A percentile compares a stretch with the other conserved stretches of the same genome.
Conservation (phyloP, 331 rosid species). For the Pyrus hybrid region DNA sequence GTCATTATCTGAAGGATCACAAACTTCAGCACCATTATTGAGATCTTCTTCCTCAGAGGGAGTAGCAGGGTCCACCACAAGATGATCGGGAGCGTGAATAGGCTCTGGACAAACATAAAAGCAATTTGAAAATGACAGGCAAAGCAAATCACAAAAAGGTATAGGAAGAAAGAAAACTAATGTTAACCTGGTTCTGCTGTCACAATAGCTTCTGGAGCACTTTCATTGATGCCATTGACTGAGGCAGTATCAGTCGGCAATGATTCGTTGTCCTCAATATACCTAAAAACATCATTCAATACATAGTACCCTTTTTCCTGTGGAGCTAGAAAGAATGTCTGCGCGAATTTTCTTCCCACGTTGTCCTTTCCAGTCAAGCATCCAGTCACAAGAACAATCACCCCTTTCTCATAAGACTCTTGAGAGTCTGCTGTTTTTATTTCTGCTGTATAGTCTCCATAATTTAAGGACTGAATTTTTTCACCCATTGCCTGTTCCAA, state of each 20-base stretch:
- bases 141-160: background rate
- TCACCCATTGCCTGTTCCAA: slow-evolving; percentile 77
- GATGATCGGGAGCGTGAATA: slow-evolving; percentile 41
- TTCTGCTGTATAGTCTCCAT: slow-evolving; percentile 82
- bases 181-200: slow-evolving; percentile 65
- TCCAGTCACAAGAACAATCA: slow-evolving; percentile 89
- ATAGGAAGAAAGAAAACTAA: slow-evolving; percentile 8
- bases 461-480: slow-evolving; percentile 67
- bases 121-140: slow-evolving; percentile 6
- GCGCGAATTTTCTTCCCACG: slow-evolving; percentile 72
- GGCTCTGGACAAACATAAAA: slow-evolving; percentile 44
- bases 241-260: slow-evolving; percentile 32
- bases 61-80: slow-evolving; percentile 38
- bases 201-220: slow-evolving; percentile 25
- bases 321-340: slow-evolving; percentile 93
- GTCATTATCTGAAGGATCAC: slow-evolving; percentile 56
- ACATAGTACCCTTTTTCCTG: slow-evolving; percentile 92
- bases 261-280: slow-evolving; percentile 55
- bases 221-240: slow-evolving; percentile 38
- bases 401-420: slow-evolving; percentile 81
- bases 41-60: slow-evolving; percentile 45
- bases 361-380: slow-evolving; percentile 93
- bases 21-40: slow-evolving; percentile 56
- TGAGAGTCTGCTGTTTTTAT: slow-evolving; percentile 96
- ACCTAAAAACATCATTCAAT: slow-evolving; percentile 90